phyloP scores from a whole-genome alignment of 2,329 filamentous ascomycete genomes.

The Thermomyces lanuginosus region DNA sequence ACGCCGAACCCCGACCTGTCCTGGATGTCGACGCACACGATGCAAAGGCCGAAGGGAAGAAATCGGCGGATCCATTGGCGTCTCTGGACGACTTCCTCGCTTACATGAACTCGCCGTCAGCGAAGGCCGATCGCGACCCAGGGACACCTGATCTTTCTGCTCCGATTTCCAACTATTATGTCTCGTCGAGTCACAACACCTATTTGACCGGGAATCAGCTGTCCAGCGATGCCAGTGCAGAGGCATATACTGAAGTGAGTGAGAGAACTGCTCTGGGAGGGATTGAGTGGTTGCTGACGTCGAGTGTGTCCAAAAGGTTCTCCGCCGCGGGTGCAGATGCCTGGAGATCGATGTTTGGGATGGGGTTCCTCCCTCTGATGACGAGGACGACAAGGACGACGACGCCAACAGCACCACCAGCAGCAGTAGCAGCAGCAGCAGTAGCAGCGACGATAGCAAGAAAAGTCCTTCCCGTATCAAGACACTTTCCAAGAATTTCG shows the following conservation, averaged over 20 bases:
- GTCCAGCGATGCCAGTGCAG: constrained; percentile 56
- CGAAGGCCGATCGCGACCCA: constrained; percentile 26
- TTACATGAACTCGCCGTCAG: constrained; percentile 32
- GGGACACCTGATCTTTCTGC: constrained; percentile 42
- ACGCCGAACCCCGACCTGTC: constrained; percentile 8
- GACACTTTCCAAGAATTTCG: constrained; percentile 2
- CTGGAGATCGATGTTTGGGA: constrained; percentile 96
- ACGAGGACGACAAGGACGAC: constrained; percentile 18
- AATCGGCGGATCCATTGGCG: constrained; percentile 12
- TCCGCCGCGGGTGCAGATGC: constrained; percentile 65
- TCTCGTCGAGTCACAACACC: constrained; percentile 89
- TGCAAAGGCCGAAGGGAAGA: constrained; percentile 6
- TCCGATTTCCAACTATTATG: constrained; percentile 77
- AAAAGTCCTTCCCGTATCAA: constrained; percentile 7
- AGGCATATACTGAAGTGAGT: constrained; percentile 58
- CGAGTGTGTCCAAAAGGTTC: no score
- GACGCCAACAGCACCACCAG: constrained; percentile 19
- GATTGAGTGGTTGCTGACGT: no score
- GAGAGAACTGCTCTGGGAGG: no score
- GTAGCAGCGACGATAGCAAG: constrained; percentile 14
- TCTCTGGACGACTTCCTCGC: constrained; percentile 30
- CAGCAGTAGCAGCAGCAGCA: constrained; percentile 16
- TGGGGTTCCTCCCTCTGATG: no score
- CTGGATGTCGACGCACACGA: constrained; percentile 13
- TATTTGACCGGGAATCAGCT: constrained; percentile 80